These are phyloP conservation scores for Syncephalis fuscata DNA, from an alignment of 371 early-diverging fungal species.

Conservation along the genomic window DNA sequence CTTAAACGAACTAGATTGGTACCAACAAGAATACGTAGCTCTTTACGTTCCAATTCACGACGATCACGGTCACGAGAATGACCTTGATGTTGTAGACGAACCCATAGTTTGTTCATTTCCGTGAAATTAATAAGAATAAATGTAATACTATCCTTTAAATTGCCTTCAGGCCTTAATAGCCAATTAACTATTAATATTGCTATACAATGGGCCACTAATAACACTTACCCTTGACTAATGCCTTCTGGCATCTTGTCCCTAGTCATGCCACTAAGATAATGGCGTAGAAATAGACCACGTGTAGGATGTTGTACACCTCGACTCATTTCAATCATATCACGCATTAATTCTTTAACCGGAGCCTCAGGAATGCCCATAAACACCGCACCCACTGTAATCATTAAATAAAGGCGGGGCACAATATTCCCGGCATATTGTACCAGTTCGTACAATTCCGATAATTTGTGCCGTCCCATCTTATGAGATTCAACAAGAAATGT, in stretches of 20 bases:
- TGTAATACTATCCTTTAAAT: constrained; percentile 72
- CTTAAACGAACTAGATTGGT: constrained; percentile 89
- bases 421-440: constrained; percentile 95
- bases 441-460: constrained; percentile 89
- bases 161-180: constrained; percentile 48
- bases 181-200: neutral
- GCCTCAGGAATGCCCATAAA: constrained; percentile 77
- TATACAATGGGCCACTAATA: neutral
- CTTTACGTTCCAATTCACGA: constrained; percentile 86
- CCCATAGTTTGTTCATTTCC: constrained; percentile 99
- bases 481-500: constrained; percentile 78
- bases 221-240: constrained; percentile 25
- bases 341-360: constrained; percentile 86
- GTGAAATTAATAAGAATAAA: constrained; percentile 92
- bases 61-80: constrained; percentile 81
- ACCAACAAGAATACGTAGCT: constrained; percentile 85
- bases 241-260: constrained; percentile 66
- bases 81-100: constrained; percentile 91
- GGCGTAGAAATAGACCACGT: constrained; percentile 85
- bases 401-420: constrained; percentile 90
- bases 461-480: constrained; percentile 62
- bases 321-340: constrained; percentile 95
- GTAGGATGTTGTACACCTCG: constrained; percentile 95
- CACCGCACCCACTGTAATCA: constrained; percentile 92
- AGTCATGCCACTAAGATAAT: constrained; percentile 84